Evolutionary conservation across 164 flowering plant genomes (phyloP).

Genomic region (Magnolia changhungtana): DNA sequence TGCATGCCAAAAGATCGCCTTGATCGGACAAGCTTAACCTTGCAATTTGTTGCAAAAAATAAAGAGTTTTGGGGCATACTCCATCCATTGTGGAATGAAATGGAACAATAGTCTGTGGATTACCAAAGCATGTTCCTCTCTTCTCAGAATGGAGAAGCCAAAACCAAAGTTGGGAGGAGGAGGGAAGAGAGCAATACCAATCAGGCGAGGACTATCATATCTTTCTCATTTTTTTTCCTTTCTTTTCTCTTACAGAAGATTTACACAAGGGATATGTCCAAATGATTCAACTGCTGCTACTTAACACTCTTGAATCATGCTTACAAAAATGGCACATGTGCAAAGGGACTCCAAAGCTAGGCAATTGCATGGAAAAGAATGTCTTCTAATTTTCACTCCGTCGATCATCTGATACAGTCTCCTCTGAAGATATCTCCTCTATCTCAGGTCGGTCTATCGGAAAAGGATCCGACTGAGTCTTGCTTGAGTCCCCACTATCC

Average conservation of each 20-base stretch:
- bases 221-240: slow-evolving; percentile 11
- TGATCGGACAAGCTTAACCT: too few species aligned
- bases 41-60: too few species aligned
- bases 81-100: too few species aligned
- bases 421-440: slow-evolving; percentile 57
- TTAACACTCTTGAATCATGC: slow-evolving; percentile 28
- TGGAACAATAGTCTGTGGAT: too few species aligned
- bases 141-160: too few species aligned
- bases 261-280: slow-evolving; percentile 33
- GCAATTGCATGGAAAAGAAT: slow-evolving; percentile 11
- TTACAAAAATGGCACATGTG: slow-evolving; percentile 48
- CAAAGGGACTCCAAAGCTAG: slow-evolving; percentile 11
- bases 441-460: slow-evolving; percentile 22
- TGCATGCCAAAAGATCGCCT: too few species aligned
- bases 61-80: too few species aligned
- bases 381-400: slow-evolving; percentile 29
- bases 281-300: slow-evolving; percentile 24
- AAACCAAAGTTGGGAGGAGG: too few species aligned
- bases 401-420: slow-evolving; percentile 58
- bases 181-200: slow-evolving; percentile 1
- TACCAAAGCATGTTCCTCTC: too few species aligned
- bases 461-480: slow-evolving; percentile 44
- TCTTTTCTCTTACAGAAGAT: slow-evolving; percentile 36
- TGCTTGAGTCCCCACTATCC: slow-evolving; percentile 53
- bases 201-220: slow-evolving; percentile 22